Evolutionary conservation across 176 grass and related monocot genomes (phyloP), one percentile per base, ranked within the genome.

Genomic region (Guadua angustifolia): DNA sequence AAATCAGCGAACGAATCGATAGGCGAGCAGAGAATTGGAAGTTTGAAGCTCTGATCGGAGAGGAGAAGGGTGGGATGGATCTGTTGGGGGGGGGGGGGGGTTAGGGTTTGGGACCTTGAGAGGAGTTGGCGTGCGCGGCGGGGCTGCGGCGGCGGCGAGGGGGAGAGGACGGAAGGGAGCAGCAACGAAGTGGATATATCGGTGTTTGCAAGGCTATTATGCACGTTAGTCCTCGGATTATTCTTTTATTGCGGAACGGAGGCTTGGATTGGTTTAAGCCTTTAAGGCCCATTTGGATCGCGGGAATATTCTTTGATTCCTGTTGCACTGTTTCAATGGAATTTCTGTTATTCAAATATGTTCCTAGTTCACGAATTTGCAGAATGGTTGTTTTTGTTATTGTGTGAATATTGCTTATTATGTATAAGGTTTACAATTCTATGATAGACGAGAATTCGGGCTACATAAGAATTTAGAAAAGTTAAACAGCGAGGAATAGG

Each of bases 31-130:
- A 15, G 24, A 15, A 59, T 7, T 4, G 29, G 49, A 47, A 74
- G 14, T 9, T 32, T 9, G 14, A 51, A 36, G 29, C 26, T 71
- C 71, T 38, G 52, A 25, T 35, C 38, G 21, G 51, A 77, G 10
- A 56, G 13, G 65, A 57, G 3, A 14, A 64, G 16, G 46, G 4
- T 10, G 12, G 9, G 11, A 62, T 10, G 47, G 65, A 9, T 81
- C 21, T 42, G 45, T 6, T n/a, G 18, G 12, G 33, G 17, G 14
- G 18, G 17, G 16, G 44, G 2, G 0, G 16, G 24, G 39, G 52
- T 24, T 60, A 46, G 74, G 52, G 74, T 49, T 61, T 71, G 25
- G 66, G 0, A 86, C 75, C 84, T 86, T 18, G 21, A 9, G 66
- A 72, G 55, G 65, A 29, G 75, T 1, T 47, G 12, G 59, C 33